Conservation (phyloP, 345 rosid species). For the Eucalyptus regnans region DNA sequence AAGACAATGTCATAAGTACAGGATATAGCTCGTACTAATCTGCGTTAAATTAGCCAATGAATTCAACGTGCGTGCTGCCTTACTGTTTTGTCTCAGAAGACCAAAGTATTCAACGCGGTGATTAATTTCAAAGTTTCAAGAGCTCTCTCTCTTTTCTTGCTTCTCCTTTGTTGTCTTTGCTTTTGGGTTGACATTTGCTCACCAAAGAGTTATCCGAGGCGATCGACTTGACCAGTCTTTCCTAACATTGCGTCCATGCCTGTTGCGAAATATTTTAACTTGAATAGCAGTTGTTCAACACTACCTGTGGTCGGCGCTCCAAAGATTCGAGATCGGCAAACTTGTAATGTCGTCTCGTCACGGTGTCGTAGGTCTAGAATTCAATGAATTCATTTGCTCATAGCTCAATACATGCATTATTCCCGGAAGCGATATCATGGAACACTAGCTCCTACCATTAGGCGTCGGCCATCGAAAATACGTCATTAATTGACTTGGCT, state of each 20-base stretch:
- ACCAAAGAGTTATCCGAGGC: background rate
- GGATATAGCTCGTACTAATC: background rate
- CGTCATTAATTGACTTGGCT: background rate
- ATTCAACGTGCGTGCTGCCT: background rate
- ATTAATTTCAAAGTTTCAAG: background rate
- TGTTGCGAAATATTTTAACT: background rate
- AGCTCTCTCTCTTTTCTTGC: background rate
- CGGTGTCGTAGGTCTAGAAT: background rate
- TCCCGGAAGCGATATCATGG: background rate
- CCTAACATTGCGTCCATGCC: background rate
- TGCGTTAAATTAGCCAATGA: background rate
- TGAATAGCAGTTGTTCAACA: background rate
- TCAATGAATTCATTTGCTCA: background rate
- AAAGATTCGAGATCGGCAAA: background rate
- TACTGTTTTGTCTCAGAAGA: background rate
- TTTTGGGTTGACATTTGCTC: background rate
- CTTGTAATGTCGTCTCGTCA: background rate
- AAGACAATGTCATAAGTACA: background rate
- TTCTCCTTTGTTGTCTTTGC: background rate
- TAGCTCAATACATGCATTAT: background rate
- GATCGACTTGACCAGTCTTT: background rate
- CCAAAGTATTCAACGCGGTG: background rate
- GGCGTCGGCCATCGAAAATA: background rate
- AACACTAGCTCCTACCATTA: background rate
- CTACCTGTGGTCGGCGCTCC: background rate